phyloP scores from a whole-genome alignment of 768 basidiomycete genomes.

The Crassisporium funariophilum region DNA sequence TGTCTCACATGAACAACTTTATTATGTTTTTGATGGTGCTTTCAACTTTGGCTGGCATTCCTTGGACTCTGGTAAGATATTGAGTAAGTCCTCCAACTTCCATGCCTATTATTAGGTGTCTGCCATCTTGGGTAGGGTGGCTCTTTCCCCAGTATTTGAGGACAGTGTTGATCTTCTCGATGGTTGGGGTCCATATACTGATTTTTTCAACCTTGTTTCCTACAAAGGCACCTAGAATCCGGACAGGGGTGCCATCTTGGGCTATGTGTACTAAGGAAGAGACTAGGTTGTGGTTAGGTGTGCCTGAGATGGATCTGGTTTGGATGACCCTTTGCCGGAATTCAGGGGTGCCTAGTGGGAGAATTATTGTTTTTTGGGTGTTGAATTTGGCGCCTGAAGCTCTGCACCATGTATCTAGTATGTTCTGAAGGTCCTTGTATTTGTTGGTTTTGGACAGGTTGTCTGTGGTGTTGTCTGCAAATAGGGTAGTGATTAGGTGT shows the following conservation, averaged over 20 bases:
- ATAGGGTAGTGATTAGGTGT: slow-evolving; percentile 30
- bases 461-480: slow-evolving; percentile 37
- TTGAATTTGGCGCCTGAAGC: slow-evolving; percentile 45
- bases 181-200: slow-evolving; percentile 23
- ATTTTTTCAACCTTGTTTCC: slow-evolving; percentile 28
- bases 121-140: slow-evolving; percentile 32
- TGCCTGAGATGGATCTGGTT: slow-evolving; percentile 9
- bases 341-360: slow-evolving; percentile 32
- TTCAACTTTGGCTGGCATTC: slow-evolving; percentile 33
- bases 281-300: slow-evolving; percentile 2
- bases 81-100: slow-evolving; percentile 33
- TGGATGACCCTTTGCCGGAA: slow-evolving; percentile 5
- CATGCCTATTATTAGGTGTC: slow-evolving; percentile 19
- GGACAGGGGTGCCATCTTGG: slow-evolving; percentile 24
- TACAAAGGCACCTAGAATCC: slow-evolving; percentile 34
- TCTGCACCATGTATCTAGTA: slow-evolving; percentile 39
- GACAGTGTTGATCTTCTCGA: slow-evolving; percentile 26
- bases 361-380: slow-evolving; percentile 36
- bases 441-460: slow-evolving; percentile 29
- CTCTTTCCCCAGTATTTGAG: slow-evolving; percentile 26
- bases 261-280: slow-evolving; percentile 26
- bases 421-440: slow-evolving; percentile 15
- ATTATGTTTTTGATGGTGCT: slow-evolving; percentile 20
- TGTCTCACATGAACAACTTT: slow-evolving; percentile 30
- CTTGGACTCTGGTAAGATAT: slow-evolving; percentile 36